These are phyloP conservation scores for Paramecium tetraurelia DNA, from an alignment of 73 alveolate genomes.

Conservation along the genomic window DNA sequence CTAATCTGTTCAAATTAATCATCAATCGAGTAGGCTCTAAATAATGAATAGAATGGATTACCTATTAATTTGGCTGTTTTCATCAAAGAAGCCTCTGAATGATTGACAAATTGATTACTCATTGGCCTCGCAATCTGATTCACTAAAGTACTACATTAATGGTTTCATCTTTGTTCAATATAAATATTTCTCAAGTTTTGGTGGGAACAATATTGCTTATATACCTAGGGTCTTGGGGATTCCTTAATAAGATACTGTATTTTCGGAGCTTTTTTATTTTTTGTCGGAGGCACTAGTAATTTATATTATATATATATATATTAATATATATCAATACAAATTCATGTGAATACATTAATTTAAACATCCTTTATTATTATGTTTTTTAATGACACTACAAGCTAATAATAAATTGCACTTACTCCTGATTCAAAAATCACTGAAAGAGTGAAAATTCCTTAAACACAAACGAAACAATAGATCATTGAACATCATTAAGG, in stretches of 20 bases:
- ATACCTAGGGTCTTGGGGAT: background rate
- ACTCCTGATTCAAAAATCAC: slow-evolving; percentile 21
- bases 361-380: background rate
- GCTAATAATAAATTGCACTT: background rate
- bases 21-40: background rate
- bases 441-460: background rate
- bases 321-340: background rate
- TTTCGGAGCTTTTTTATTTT: background rate
- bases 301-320: background rate
- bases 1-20: background rate
- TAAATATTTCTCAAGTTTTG: background rate
- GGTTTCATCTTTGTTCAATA: background rate
- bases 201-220: background rate
- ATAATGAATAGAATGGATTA: background rate
- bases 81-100: background rate
- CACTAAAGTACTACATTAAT: background rate
- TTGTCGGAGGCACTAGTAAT: background rate
- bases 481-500: background rate
- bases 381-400: slow-evolving; percentile 11
- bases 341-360: background rate
- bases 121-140: background rate
- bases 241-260: background rate
- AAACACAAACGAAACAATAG: background rate
- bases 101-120: background rate
- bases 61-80: background rate